Evolutionary conservation across 140 eudicot species (phyloP).

Genomic region (Stevia rebaudiana): DNA sequence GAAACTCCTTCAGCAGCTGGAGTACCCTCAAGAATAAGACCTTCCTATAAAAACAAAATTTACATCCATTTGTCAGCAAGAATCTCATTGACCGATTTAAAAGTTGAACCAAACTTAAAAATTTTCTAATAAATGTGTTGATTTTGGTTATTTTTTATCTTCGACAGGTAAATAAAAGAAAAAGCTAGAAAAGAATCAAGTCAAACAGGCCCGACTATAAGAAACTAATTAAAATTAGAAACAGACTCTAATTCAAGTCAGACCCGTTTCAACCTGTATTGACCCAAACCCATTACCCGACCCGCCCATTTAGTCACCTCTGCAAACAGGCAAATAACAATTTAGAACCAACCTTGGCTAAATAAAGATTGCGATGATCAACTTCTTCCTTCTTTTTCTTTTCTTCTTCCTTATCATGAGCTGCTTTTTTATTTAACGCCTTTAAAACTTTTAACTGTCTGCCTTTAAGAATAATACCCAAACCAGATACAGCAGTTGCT

Average conservation of each 20-base stretch:
- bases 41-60: constrained; percentile 55
- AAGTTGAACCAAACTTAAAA: neutral
- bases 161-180: neutral
- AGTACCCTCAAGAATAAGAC: constrained; percentile 81
- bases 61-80: constrained; percentile 9
- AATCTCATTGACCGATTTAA: neutral
- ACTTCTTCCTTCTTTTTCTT: constrained; percentile 63
- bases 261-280: neutral
- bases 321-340: neutral
- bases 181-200: neutral
- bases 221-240: too few relatives aligned
- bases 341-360: constrained; percentile 60
- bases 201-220: neutral
- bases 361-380: constrained; percentile 85
- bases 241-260: too few relatives aligned
- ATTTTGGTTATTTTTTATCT: neutral
- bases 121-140: too few relatives aligned
- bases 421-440: constrained; percentile 85
- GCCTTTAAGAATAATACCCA: constrained; percentile 77
- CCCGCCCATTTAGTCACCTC: neutral
- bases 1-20: constrained; percentile 99
- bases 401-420: constrained; percentile 61
- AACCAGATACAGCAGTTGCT: constrained; percentile 58
- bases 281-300: neutral
- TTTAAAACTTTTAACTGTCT: constrained; percentile 73